A percentile compares a stretch with the other conserved stretches of the same genome.
Evolutionary conservation across 768 basidiomycete species (phyloP).

Genomic region (Hydnomerulius pinastri): DNA sequence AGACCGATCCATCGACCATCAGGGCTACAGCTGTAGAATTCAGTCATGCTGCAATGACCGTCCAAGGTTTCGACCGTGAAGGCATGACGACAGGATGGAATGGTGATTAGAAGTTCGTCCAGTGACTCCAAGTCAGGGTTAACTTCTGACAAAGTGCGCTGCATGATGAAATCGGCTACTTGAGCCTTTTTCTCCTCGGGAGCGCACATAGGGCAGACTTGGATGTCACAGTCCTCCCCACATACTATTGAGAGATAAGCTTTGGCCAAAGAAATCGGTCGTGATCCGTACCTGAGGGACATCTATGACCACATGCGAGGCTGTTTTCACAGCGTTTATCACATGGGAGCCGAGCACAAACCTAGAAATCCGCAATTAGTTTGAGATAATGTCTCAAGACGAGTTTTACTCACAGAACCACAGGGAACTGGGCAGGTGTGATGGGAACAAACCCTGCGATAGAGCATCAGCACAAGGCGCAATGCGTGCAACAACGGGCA

Average conservation of each 20-base stretch:
- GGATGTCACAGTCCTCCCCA: conserved; percentile 60
- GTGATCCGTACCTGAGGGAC: conserved; percentile 57
- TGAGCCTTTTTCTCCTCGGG: conserved; percentile 35
- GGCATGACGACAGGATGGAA: conserved; percentile 60
- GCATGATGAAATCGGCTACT: conserved; percentile 63
- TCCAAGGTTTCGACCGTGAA: conserved; percentile 77
- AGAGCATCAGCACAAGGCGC: conserved; percentile 3
- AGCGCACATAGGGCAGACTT: conserved; percentile 57
- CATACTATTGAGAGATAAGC: conserved; percentile 47
- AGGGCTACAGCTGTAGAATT: conserved; percentile 45
- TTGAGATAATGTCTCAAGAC: neutral
- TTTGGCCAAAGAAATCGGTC: neutral
- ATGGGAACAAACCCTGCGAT: conserved; percentile 55
- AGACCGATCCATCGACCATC: conserved; percentile 48
- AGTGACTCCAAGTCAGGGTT: conserved; percentile 38
- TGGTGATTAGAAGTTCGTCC: conserved; percentile 59
- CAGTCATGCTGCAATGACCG: conserved; percentile 50
- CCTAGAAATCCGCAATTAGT: conserved; percentile 34
- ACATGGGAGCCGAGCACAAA: conserved; percentile 67
- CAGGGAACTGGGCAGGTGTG: conserved; percentile 60
- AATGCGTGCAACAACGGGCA: conserved; percentile 4
- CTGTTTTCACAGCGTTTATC: conserved; percentile 50
- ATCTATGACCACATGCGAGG: conserved; percentile 61
- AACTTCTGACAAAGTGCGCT: conserved; percentile 51
- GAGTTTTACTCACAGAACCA: conserved; percentile 54